Percentiles rank a stretch among this genome's conserved stretches.
Evolutionary conservation across 176 grass and related monocot species (phyloP).

Genomic region (Panicum miliaceum): DNA sequence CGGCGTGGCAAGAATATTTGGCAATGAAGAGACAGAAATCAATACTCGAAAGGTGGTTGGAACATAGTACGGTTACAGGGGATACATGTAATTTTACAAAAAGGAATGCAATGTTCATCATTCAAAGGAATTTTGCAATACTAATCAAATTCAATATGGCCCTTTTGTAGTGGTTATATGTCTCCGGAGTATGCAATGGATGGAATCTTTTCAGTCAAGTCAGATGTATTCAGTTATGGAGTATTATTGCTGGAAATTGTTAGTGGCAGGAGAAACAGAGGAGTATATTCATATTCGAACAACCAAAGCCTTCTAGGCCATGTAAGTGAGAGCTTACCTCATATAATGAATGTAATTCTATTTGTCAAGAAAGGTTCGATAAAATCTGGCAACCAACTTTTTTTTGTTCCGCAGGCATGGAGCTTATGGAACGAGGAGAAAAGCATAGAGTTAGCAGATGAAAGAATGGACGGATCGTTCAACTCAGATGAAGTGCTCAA

Average conservation of each 20-base stretch:
- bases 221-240: slow-evolving; percentile 73
- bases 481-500: slow-evolving; percentile 51
- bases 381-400: background rate
- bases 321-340: slow-evolving; percentile 46
- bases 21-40: slow-evolving; percentile 67
- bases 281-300: slow-evolving; percentile 47
- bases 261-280: slow-evolving; percentile 69
- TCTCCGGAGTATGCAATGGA: slow-evolving; percentile 79
- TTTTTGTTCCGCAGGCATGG: slow-evolving; percentile 50
- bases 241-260: slow-evolving; percentile 72
- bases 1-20: slow-evolving; percentile 83
- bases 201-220: slow-evolving; percentile 67
- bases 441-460: slow-evolving; percentile 57
- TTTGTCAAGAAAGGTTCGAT: slow-evolving; percentile 9
- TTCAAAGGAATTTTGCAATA: background rate
- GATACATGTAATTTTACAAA: background rate
- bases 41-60: slow-evolving; percentile 74
- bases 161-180: slow-evolving; percentile 68
- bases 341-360: slow-evolving; percentile 11
- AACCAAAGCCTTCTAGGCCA: slow-evolving; percentile 66
- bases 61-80: slow-evolving; percentile 56
- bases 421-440: slow-evolving; percentile 68
- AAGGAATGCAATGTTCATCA: background rate
- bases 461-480: slow-evolving; percentile 56
- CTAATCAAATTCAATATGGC: slow-evolving; percentile 14